Evolutionary conservation across 2,329 filamentous ascomycete genomes (phyloP).

Genomic region (Zymoseptoria pseudotritici): DNA sequence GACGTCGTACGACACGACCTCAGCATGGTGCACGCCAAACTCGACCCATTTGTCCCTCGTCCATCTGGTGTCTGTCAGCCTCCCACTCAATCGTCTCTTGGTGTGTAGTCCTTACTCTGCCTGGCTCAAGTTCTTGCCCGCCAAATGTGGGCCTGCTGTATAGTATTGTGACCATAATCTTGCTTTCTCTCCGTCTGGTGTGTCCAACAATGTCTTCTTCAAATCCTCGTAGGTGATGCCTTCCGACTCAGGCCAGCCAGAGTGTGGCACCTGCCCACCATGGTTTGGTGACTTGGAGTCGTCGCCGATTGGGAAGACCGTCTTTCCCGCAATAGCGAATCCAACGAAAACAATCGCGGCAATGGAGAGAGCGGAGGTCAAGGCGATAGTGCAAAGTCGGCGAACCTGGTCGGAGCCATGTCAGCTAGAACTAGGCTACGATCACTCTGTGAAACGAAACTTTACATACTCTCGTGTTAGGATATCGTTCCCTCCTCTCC

Average conservation of each 20-base stretch:
- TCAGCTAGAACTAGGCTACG: not conserved
- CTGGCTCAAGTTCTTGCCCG: constrained; percentile 46
- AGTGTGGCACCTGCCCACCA: constrained; percentile 25
- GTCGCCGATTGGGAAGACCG: constrained; percentile 28
- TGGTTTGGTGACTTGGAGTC: constrained; percentile 12
- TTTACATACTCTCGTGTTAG: constrained; percentile 25
- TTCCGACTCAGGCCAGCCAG: constrained; percentile 35
- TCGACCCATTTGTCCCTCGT: constrained; percentile 43
- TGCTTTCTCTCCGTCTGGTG: constrained; percentile 47
- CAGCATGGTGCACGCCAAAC: constrained; percentile 39
- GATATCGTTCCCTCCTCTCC: constrained; percentile 48
- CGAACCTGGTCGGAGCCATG: constrained; percentile 37
- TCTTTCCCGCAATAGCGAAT: constrained; percentile 31
- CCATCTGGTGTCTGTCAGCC: constrained; percentile 26
- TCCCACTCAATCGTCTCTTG: not conserved
- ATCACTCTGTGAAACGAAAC: not conserved
- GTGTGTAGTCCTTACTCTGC: constrained; percentile 28
- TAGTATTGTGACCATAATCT: constrained; percentile 46
- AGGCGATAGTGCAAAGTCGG: constrained; percentile 57
- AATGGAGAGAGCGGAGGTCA: constrained; percentile 32
- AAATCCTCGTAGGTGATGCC: constrained; percentile 50
- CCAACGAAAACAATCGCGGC: constrained; percentile 30
- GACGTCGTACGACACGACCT: constrained; percentile 44
- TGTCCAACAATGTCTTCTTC: constrained; percentile 46
- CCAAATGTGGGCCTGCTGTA: constrained; percentile 44